phyloP scores from a whole-genome alignment of 768 basidiomycete genomes.

The Suillus hirtellus region DNA sequence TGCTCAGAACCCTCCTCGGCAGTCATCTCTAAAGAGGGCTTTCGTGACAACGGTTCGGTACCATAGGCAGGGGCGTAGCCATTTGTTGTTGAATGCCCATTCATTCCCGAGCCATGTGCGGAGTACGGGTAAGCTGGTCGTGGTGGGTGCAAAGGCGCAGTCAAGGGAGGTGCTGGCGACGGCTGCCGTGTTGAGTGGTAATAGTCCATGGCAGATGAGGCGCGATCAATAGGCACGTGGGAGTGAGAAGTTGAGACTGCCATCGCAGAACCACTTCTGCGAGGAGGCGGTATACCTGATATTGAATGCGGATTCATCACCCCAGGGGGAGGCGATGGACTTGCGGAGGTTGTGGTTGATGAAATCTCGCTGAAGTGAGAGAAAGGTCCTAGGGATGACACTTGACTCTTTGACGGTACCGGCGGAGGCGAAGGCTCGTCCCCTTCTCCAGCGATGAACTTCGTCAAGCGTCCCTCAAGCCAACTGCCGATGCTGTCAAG shows the following conservation, averaged over 20 bases:
- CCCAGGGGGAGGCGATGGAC: conserved; percentile 73
- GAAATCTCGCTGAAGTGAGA: conserved; percentile 93
- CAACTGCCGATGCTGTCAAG: conserved; percentile 90
- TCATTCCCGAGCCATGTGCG: conserved; percentile 29
- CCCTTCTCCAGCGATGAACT: conserved; percentile 93
- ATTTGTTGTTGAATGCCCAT: conserved; percentile 33
- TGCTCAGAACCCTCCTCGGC: conserved; percentile 32
- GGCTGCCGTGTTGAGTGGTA: conserved; percentile 49
- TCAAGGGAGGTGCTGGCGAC: conserved; percentile 54
- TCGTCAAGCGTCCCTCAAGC: conserved; percentile 90
- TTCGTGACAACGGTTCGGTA: conserved; percentile 29
- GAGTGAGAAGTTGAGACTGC: conserved; percentile 49
- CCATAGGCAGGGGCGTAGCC: conserved; percentile 39
- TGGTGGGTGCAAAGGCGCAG: conserved; percentile 50
- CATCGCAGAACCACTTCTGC: conserved; percentile 71
- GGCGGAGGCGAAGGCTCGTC: conserved; percentile 47
- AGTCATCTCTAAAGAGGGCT: conserved; percentile 33
- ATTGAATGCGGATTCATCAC: conserved; percentile 39
- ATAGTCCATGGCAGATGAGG: conserved; percentile 80
- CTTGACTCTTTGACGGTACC: conserved; percentile 36
- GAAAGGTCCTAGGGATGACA: conserved; percentile 74
- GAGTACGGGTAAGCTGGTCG: conserved; percentile 28
- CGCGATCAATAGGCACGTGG: conserved; percentile 61
- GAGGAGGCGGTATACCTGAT: conserved; percentile 44
- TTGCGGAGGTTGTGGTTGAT: conserved; percentile 71